Conservation (phyloP, 1,139 yeast genomes). For the Protomyces arabidopsidicola region DNA sequence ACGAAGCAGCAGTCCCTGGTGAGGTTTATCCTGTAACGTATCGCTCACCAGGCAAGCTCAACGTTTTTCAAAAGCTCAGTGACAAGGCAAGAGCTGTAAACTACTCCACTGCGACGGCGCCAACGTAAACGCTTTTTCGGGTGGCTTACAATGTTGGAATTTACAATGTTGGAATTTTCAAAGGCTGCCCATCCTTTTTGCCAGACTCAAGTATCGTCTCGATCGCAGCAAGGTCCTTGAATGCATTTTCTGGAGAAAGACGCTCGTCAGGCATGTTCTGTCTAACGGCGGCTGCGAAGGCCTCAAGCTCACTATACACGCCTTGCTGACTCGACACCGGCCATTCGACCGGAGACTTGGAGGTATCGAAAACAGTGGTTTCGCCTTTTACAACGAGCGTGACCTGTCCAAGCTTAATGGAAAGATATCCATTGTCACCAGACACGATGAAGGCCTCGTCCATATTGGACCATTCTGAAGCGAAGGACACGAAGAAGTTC, state of each 20-base stretch:
- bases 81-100: neutral
- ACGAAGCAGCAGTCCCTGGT: neutral
- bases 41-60: constrained; percentile 4
- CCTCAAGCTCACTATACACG: neutral
- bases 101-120: neutral
- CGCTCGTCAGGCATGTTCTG: neutral
- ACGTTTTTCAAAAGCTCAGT: neutral
- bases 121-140: neutral
- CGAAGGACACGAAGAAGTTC: neutral
- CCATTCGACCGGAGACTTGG: neutral
- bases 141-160: neutral
- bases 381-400: neutral
- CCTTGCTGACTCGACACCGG: neutral
- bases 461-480: neutral
- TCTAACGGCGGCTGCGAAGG: neutral
- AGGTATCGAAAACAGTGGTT: neutral
- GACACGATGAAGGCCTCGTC: neutral
- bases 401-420: neutral
- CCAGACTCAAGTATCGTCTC: neutral
- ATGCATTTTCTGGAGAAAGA: neutral
- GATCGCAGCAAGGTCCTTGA: neutral
- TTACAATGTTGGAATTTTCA: neutral
- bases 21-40: constrained; percentile 2
- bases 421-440: neutral
- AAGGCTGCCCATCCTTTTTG: neutral